Percentiles rank a stretch among this genome's conserved stretches.
Conservation (phyloP, 441 rosid genomes). For the Adansonia grandidieri region DNA sequence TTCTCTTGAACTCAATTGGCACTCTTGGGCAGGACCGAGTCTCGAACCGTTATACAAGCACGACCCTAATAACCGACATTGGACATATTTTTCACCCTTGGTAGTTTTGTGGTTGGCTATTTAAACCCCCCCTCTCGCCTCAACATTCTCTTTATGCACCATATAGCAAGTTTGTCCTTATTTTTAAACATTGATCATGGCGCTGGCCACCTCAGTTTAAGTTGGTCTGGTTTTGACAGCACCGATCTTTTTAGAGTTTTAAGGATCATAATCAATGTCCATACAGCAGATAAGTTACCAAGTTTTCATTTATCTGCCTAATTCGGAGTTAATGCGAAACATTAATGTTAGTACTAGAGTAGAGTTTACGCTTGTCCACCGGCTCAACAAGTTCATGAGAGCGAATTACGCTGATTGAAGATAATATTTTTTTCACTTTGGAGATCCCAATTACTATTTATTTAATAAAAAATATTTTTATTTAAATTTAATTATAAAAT, state of each 20-base stretch:
- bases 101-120: not conserved
- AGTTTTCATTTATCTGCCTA: not conserved
- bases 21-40: too few species aligned
- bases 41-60: not conserved
- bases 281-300: not conserved
- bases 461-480: too few species aligned
- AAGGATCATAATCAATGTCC: not conserved
- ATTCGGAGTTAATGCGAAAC: not conserved
- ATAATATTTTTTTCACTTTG: too few species aligned
- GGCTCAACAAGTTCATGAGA: too few species aligned
- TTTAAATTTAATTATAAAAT: too few species aligned
- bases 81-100: not conserved
- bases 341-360: not conserved
- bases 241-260: not conserved
- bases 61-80: not conserved
- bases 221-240: not conserved
- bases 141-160: conserved; percentile 5
- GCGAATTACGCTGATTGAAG: too few species aligned
- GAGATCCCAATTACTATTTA: too few species aligned
- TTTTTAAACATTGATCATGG: not conserved
- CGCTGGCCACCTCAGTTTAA: conserved; percentile 11
- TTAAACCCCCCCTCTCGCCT: not conserved
- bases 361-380: too few species aligned
- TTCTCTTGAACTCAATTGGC: too few species aligned
- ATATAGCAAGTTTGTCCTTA: conserved; percentile 1